A percentile compares a stretch with the other conserved stretches of the same genome.
phyloP scores from a whole-genome alignment of 2,329 filamentous ascomycete species.

The Alternaria viburni region DNA sequence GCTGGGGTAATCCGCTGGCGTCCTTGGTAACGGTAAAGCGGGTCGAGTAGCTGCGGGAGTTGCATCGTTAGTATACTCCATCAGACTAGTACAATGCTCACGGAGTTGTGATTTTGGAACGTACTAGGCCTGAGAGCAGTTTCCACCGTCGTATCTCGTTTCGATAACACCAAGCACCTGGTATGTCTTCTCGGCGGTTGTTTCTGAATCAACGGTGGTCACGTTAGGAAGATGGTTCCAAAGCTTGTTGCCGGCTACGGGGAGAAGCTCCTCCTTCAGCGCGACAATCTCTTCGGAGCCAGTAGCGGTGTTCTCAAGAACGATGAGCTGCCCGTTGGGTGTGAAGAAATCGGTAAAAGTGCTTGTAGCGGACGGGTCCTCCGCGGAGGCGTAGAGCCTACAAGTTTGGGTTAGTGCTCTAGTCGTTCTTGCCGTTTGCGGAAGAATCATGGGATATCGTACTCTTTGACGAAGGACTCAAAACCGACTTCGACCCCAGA shows the following conservation, averaged over 20 bases:
- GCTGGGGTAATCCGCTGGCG: background rate
- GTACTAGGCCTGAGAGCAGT: constrained; percentile 9
- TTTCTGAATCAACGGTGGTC: constrained; percentile 4
- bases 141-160: constrained; percentile 3
- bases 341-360: constrained; percentile 10
- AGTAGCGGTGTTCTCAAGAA: background rate
- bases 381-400: constrained; percentile 6
- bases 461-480: constrained; percentile 3
- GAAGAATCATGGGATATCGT: background rate
- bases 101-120: background rate
- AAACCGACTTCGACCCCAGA: constrained; percentile 1
- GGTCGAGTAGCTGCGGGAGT: constrained; percentile 1
- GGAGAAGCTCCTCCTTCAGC: constrained; percentile 3
- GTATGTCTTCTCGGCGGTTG: background rate
- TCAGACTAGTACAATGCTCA: background rate
- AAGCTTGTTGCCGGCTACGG: constrained; percentile 2
- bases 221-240: constrained; percentile 3
- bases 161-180: constrained; percentile 9
- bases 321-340: background rate
- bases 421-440: background rate
- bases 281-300: constrained; percentile 1
- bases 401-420: background rate
- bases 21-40: constrained; percentile 5
- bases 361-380: constrained; percentile 1
- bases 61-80: background rate